Conservation (phyloP, 768 basidiomycete species). For the Fibroporia radiculosa region DNA sequence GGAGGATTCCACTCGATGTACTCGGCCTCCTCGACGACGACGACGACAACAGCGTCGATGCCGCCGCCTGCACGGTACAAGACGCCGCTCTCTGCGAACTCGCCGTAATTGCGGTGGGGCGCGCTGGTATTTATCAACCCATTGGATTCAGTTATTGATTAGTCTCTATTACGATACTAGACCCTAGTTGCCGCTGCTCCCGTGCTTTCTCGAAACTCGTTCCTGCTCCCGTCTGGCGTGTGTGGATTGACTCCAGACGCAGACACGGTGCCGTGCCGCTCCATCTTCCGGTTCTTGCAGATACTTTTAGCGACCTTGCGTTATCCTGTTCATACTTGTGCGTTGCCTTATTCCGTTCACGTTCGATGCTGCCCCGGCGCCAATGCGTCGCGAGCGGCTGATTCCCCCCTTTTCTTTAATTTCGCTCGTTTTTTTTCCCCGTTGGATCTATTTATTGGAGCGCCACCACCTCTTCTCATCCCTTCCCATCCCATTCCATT, state of each 20-base stretch:
- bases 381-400: not conserved
- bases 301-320: not conserved
- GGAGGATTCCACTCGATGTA: slow-evolving; percentile 8
- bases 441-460: not conserved
- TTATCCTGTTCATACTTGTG: not conserved
- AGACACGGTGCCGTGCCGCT: not conserved
- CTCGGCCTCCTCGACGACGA: not conserved
- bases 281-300: not conserved
- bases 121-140: slow-evolving; percentile 1
- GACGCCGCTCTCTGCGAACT: slow-evolving; percentile 21
- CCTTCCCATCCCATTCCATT: not conserved
- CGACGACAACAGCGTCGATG: slow-evolving; percentile 5
- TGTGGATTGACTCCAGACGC: not conserved
- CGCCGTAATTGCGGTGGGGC: slow-evolving; percentile 10
- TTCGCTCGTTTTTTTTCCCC: not conserved
- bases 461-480: not conserved
- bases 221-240: not conserved
- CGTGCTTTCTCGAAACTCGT: not conserved
- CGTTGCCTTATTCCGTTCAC: not conserved
- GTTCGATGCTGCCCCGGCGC: not conserved
- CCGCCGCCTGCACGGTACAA: slow-evolving; percentile 21
- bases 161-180: slow-evolving; percentile 3
- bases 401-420: not conserved
- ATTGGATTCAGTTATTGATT: not conserved
- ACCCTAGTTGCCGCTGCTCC: not conserved